A percentile compares a stretch with the other conserved stretches of the same genome.
phyloP scores from a whole-genome alignment of 805 yeast genomes.

The Lipomyces oligophaga region DNA sequence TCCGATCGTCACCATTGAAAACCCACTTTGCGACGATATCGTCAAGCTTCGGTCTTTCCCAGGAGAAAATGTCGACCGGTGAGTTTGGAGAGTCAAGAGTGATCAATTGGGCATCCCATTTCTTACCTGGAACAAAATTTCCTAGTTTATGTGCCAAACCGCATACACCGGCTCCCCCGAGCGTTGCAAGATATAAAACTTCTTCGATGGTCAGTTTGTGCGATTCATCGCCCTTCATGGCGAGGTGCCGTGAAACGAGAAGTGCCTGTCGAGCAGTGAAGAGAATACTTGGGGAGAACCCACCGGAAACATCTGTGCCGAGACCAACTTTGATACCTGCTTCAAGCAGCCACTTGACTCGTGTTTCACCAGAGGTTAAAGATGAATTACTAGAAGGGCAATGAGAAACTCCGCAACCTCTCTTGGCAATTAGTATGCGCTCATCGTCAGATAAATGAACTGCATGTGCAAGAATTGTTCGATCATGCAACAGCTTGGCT shows the following conservation, averaged over 20 bases:
- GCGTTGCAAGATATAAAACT: constrained; percentile 74
- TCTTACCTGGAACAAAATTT: constrained; percentile 68
- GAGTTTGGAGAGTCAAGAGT: constrained; percentile 52
- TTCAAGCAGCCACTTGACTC: constrained; percentile 64
- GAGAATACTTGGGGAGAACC: constrained; percentile 62
- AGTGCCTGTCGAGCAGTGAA: constrained; percentile 66
- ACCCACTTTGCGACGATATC: constrained; percentile 82
- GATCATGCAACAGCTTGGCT: constrained; percentile 54
- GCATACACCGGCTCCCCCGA: constrained; percentile 83
- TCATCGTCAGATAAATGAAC: constrained; percentile 70
- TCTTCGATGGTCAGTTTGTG: constrained; percentile 62
- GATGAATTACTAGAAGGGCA: constrained; percentile 92
- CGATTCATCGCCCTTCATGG: constrained; percentile 50
- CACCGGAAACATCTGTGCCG: constrained; percentile 79
- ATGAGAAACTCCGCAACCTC: constrained; percentile 74
- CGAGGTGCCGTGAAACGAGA: constrained; percentile 65
- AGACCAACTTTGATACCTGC: constrained; percentile 70
- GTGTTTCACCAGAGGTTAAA: constrained; percentile 86
- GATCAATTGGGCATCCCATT: constrained; percentile 78
- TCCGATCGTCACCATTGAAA: constrained; percentile 91
- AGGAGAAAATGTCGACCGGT: constrained; percentile 68
- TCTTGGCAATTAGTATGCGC: constrained; percentile 50
- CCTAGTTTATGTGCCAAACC: constrained; percentile 59
- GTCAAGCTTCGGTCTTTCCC: constrained; percentile 48
- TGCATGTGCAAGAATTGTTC: constrained; percentile 86